Evolutionary conservation across 2,329 filamentous ascomycete species (phyloP).

Genomic region (Phyllosticta citribraziliensis): DNA sequence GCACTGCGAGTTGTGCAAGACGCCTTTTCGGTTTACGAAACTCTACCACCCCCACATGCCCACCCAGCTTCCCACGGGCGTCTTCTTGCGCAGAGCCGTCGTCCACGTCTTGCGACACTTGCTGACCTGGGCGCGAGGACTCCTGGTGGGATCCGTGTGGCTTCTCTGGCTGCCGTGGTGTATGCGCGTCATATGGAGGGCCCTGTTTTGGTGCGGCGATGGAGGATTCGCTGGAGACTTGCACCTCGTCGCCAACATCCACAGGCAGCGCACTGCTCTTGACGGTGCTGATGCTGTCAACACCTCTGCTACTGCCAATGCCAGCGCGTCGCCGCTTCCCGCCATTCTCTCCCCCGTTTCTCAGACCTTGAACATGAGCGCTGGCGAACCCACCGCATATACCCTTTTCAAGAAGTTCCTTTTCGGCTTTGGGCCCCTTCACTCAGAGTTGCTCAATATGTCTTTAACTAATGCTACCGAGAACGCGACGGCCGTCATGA

Average conservation of each 20-base stretch:
- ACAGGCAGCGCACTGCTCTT: background rate
- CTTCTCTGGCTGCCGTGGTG: constrained; percentile 78
- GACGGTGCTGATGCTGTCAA: constrained; percentile 5
- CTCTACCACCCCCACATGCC: constrained; percentile 95
- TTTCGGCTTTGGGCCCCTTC: constrained; percentile 20
- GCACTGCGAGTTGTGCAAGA: constrained; percentile 98
- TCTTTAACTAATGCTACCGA: constrained; percentile 20
- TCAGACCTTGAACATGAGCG: constrained; percentile 32
- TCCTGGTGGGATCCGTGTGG: constrained; percentile 80
- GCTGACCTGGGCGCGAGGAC: constrained; percentile 66
- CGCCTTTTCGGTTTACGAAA: constrained; percentile 94
- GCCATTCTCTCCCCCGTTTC: constrained; percentile 27
- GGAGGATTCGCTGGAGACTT: constrained; percentile 51
- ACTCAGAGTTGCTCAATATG: constrained; percentile 19
- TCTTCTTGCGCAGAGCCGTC: constrained; percentile 71
- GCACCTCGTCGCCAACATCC: constrained; percentile 19
- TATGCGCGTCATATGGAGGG: constrained; percentile 86
- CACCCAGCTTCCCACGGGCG: constrained; percentile 61
- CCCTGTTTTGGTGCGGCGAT: constrained; percentile 90
- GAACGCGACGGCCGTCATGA: constrained; percentile 18
- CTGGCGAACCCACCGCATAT: constrained; percentile 37
- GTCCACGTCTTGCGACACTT: constrained; percentile 63
- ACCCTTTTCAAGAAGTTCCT: constrained; percentile 36
- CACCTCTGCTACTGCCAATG: constrained; percentile 14
- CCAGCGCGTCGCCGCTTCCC: constrained; percentile 17